Percentiles rank a stretch among this genome's conserved stretches.
phyloP scores from a whole-genome alignment of 73 alveolate genomes.

The Blepharisma stoltei region DNA sequence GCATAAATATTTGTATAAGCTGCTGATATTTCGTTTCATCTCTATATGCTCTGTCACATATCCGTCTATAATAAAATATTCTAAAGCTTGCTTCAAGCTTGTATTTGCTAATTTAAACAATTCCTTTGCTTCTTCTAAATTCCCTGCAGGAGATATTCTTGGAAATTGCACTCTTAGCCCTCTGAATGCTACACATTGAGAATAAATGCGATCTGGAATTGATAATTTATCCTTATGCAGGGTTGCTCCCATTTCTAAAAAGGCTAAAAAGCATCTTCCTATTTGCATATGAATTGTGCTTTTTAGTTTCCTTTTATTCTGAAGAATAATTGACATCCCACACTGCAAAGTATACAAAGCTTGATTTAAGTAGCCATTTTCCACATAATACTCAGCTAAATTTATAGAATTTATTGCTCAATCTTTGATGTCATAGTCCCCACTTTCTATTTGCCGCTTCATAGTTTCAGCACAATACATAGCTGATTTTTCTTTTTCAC shows the following conservation, averaged over 20 bases:
- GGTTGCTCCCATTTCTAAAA: slow-evolving; percentile 66
- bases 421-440: slow-evolving; percentile 90
- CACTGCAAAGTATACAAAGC: slow-evolving; percentile 89
- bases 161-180: slow-evolving; percentile 48
- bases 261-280: slow-evolving; percentile 82
- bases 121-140: slow-evolving; percentile 88
- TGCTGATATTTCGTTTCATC: slow-evolving; percentile 73
- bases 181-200: slow-evolving; percentile 49
- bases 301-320: slow-evolving; percentile 68
- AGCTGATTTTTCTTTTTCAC: slow-evolving; percentile 89
- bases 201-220: slow-evolving; percentile 44
- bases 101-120: slow-evolving; percentile 88
- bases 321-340: slow-evolving; percentile 84
- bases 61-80: slow-evolving; percentile 75
- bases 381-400: slow-evolving; percentile 91
- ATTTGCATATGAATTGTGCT: slow-evolving; percentile 87
- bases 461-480: slow-evolving; percentile 88
- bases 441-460: slow-evolving; percentile 86
- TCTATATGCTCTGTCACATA: slow-evolving; percentile 88
- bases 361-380: slow-evolving; percentile 82
- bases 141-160: slow-evolving; percentile 46
- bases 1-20: slow-evolving; percentile 73
- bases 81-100: slow-evolving; percentile 86
- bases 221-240: slow-evolving; percentile 37
- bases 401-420: slow-evolving; percentile 88